Conservation (phyloP, 768 basidiomycete genomes). For the Mycena galopus region DNA sequence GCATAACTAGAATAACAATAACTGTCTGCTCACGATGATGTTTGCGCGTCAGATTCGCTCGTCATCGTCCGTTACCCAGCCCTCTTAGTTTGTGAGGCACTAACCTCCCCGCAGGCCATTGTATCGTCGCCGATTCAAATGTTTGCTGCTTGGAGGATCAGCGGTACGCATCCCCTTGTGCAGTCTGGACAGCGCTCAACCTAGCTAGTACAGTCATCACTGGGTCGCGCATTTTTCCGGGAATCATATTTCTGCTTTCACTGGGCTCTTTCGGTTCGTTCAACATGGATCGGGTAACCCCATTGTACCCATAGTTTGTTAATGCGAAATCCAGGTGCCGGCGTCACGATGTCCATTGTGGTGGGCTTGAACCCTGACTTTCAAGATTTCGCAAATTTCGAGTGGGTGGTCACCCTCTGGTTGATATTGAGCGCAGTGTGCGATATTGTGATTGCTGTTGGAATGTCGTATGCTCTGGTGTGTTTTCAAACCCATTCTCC, state of each 20-base stretch:
- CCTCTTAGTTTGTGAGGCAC: neutral
- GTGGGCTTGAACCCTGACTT: constrained; percentile 1
- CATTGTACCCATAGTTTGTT: neutral
- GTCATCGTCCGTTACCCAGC: constrained; percentile 8
- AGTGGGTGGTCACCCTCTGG: constrained; percentile 3
- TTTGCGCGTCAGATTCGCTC: constrained; percentile 25
- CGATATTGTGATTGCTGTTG: constrained; percentile 23
- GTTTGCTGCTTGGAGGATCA: constrained; percentile 31
- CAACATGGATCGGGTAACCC: too few relatives aligned
- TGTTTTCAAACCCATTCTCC: neutral
- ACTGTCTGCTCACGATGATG: too few relatives aligned
- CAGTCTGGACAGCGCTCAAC: neutral
- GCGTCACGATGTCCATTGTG: constrained; percentile 5
- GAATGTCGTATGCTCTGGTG: constrained; percentile 27
- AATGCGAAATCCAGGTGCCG: neutral
- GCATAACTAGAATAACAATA: neutral
- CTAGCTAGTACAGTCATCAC: constrained; percentile 13
- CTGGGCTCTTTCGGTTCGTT: constrained; percentile 21
- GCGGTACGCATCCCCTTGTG: neutral
- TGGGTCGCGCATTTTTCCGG: constrained; percentile 9
- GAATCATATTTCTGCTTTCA: constrained; percentile 14
- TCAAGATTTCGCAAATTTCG: neutral
- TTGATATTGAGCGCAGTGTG: constrained; percentile 18
- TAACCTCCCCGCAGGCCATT: constrained; percentile 1
- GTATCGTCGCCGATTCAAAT: constrained; percentile 28